Evolutionary conservation across 2,329 filamentous ascomycete species (phyloP), one percentile per base, ranked within the genome.

Genomic region (Thelonectria olida): DNA sequence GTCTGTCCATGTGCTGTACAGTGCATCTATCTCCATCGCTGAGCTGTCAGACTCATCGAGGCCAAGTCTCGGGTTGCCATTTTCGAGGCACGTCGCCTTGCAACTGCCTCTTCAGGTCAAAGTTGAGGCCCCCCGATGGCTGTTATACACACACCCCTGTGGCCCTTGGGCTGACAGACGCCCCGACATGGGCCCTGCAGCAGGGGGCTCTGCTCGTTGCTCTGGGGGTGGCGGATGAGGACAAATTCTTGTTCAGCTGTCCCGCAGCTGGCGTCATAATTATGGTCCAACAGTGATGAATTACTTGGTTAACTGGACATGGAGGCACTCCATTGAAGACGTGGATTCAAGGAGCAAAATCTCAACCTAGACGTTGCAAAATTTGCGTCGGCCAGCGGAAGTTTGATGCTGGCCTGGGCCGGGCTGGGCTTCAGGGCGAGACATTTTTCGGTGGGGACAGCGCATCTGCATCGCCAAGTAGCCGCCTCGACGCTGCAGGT

Each of bases 381-480:
- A n/a, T n/a, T n/a, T n/a, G n/a, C n/a, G n/a, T n/a, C n/a, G n/a
- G n/a, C n/a, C n/a, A n/a, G n/a, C n/a, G n/a, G n/a, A n/a, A n/a
- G n/a, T 48, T 20, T 17, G 34, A 10, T 25, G 49, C 34, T 49
- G 23, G 25, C 31, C 36, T 52, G 39, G 48, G 27, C 22, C 39
- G 34, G 47, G 55, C 48, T 53, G 49, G 41, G 49, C 55, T 31
- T 58, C 56, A 49, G 49, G 56, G 49, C 42, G 56, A 54, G 44
- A 50, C 50, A 59, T 27, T 50, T 45, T 51, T 44, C 44, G 22
- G 27, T 54, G 56, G 56, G 45, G 56, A 54, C 50, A 54, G 25
- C 56, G 38, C 50, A 59, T 60, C 31, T 34, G 31, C 31, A 34
- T 34, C 12, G 31, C 31, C 31, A 34, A 34, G 31, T 54, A 49